Percentiles rank a stretch among this genome's conserved stretches.
Evolutionary conservation across 305 asterid genomes (phyloP).

Genomic region (Fraxinus sp.): DNA sequence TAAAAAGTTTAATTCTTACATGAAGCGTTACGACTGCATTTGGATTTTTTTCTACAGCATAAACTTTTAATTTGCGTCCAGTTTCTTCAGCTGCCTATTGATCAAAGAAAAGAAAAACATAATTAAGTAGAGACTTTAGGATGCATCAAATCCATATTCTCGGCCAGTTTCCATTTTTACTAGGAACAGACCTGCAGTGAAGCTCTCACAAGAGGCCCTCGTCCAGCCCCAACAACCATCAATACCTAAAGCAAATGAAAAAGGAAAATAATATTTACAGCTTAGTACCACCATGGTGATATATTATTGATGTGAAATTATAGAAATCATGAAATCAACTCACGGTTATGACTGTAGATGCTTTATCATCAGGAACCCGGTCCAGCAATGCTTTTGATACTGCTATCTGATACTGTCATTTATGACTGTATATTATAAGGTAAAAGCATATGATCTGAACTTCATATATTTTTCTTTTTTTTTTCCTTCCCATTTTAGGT

Average conservation of each 20-base stretch:
- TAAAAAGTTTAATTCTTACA: slow-evolving; percentile 42
- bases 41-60: slow-evolving; percentile 96
- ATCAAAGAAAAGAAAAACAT: slow-evolving; percentile 17
- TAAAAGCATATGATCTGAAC: neutral
- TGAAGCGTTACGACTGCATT: slow-evolving; percentile 97
- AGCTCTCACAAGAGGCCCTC: slow-evolving; percentile 99
- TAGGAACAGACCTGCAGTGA: slow-evolving; percentile 66
- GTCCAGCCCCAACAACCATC: slow-evolving; percentile 99
- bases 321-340: slow-evolving; percentile 24
- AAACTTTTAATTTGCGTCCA: slow-evolving; percentile 80
- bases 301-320: neutral
- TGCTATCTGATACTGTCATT: slow-evolving; percentile 81
- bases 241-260: slow-evolving; percentile 53
- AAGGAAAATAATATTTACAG: slow-evolving; percentile 2
- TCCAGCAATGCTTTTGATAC: slow-evolving; percentile 89
- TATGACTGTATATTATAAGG: neutral
- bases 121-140: slow-evolving; percentile 11
- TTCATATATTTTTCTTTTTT: neutral
- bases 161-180: slow-evolving; percentile 6
- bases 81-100: slow-evolving; percentile 96
- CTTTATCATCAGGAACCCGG: slow-evolving; percentile 84
- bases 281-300: slow-evolving; percentile 1
- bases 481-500: neutral
- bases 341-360: slow-evolving; percentile 70
- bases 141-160: slow-evolving; percentile 11